Base-by-base conservation (phyloP, 73 alveolate species). In the Symbiodinium natans region DNA sequence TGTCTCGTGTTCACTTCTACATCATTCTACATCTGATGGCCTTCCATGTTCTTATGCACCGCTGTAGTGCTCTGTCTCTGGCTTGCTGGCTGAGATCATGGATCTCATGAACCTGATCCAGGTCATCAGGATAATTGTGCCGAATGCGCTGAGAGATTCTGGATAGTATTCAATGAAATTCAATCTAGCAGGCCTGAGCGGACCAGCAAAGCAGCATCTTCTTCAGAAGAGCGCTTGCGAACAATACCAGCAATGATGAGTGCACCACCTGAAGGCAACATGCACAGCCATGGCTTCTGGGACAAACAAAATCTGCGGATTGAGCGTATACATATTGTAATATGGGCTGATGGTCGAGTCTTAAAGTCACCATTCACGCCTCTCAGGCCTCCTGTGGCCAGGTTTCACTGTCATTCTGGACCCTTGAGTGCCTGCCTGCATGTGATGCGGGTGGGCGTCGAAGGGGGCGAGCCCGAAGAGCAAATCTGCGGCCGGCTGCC, bases 161-260 rank as follows among this genome's bases (percentile, higher is more conserved):
- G n/a, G n/a, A n/a, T n/a, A n/a, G n/a, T n/a, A n/a, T n/a, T n/a
- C n/a, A n/a, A 8, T 48, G 17, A 17, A 48, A 48, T 17, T 48
- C 8, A 17, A 31, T 29, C 6, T 7, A 19, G 82, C 82, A 68
- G 2, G 42, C 84, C 84, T 74, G 43, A 33, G 42, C 42, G 11
- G 63, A 9, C 95, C 95, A 89, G 73, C 82, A 83, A 33, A 8
- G 39, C 95, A 89, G 59, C 54, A 89, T 89, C 95, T 89, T 89
- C 86, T 89, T 89, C 40, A 89, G 86, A 41, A 89, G 86, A 27
- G 86, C 74, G 95, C 95, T 68, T n/a, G 86, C 95, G 29, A 89
- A 89, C 34, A 41, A 7, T 36, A 27, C 74, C 38, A 89, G 86
- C 74, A 89, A 33, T 43, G 34, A 73, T 29, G 40, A 43, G 34